These are phyloP conservation scores for Lonicera japonica DNA, from an alignment of 129 eudicot genomes.

Conservation along the genomic window DNA sequence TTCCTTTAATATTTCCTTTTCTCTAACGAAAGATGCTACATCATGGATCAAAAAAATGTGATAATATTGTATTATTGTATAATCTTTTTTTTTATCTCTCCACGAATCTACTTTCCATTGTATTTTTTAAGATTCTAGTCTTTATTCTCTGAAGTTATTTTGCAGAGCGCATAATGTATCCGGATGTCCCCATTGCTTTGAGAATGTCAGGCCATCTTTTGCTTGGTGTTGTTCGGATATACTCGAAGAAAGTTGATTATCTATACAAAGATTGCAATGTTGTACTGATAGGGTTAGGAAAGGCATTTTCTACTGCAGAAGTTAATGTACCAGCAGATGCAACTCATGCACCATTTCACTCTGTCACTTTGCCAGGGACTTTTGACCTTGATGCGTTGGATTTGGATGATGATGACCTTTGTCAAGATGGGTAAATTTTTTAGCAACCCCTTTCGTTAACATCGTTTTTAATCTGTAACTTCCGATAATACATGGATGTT, in stretches of 20 bases:
- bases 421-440: constrained; percentile 33
- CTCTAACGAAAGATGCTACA: too few species aligned
- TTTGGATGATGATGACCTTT: constrained; percentile 41
- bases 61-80: too few species aligned
- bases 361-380: constrained; percentile 75
- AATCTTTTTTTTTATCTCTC: too few species aligned
- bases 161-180: constrained; percentile 72
- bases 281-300: constrained; percentile 41
- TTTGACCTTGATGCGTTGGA: constrained; percentile 65
- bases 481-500: background rate
- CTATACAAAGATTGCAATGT: constrained; percentile 68
- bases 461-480: background rate
- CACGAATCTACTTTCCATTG: too few species aligned
- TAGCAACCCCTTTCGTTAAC: background rate
- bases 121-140: too few species aligned
- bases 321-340: constrained; percentile 77
- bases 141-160: too few species aligned
- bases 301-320: constrained; percentile 42
- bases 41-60: too few species aligned
- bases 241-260: constrained; percentile 87
- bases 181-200: constrained; percentile 87
- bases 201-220: constrained; percentile 88
- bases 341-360: constrained; percentile 63
- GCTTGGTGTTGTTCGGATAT: constrained; percentile 90
- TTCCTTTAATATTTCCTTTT: too few species aligned